Percentiles rank a stretch among this genome's conserved stretches.
These are phyloP conservation scores for Dryas octopetala DNA, from an alignment of 306 rosid species.

Conservation along the genomic window DNA sequence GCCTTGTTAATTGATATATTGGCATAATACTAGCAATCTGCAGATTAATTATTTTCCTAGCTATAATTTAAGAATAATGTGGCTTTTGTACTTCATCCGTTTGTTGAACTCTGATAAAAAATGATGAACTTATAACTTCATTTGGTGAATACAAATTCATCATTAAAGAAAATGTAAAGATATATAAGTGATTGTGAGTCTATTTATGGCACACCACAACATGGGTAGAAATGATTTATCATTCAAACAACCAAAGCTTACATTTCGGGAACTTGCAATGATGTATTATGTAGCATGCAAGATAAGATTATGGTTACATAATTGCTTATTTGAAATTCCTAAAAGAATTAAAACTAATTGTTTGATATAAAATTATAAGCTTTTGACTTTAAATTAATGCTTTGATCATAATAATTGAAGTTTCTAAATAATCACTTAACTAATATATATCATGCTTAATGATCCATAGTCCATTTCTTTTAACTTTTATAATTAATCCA, in stretches of 20 bases:
- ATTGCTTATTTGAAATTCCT: background rate
- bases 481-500: no score
- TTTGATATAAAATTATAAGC: no score
- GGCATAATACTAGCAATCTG: conserved; percentile 34
- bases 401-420: background rate
- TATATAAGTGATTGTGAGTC: background rate
- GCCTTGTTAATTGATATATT: conserved; percentile 22
- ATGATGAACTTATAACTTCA: conserved; percentile 40
- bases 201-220: background rate
- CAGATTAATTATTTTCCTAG: conserved; percentile 12
- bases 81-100: conserved; percentile 42
- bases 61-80: conserved; percentile 55
- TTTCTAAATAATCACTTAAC: no score
- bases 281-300: conserved; percentile 26
- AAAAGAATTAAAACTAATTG: no score
- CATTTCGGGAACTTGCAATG: conserved; percentile 5
- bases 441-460: no score
- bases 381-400: background rate
- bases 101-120: conserved; percentile 34
- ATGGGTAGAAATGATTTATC: background rate
- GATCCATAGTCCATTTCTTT: no score
- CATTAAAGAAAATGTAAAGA: background rate
- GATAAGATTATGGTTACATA: conserved; percentile 18
- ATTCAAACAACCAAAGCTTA: background rate
- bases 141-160: conserved; percentile 20